phyloP scores from a whole-genome alignment of 2,329 filamentous ascomycete species.

The Tolypocladium album region DNA sequence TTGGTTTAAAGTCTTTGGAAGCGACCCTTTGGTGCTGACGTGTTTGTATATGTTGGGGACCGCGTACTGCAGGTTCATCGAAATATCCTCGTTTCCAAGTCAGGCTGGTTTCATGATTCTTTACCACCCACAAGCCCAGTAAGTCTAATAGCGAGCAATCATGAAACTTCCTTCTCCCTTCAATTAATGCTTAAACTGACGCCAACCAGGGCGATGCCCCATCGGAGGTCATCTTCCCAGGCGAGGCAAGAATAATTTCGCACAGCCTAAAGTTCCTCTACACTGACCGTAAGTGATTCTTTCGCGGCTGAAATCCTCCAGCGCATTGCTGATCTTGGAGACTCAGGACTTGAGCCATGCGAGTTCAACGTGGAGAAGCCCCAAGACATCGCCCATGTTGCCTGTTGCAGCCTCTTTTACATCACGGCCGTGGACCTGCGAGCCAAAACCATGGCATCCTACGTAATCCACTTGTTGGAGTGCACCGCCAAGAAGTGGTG shows the following conservation, averaged over 20 bases:
- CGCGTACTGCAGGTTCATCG: constrained; percentile 21
- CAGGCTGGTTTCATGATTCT: constrained; percentile 21
- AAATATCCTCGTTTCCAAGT: constrained; percentile 19
- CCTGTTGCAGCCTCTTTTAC: constrained; percentile 22
- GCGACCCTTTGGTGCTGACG: constrained; percentile 20
- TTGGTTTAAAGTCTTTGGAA: constrained; percentile 16
- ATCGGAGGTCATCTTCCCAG: constrained; percentile 13
- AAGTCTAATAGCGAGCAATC: constrained; percentile 1
- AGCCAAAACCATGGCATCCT: constrained; percentile 14
- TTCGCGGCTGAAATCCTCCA: background rate
- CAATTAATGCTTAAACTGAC: background rate
- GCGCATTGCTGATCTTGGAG: background rate
- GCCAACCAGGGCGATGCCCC: constrained; percentile 15
- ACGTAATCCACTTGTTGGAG: constrained; percentile 16
- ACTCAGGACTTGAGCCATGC: constrained; percentile 17
- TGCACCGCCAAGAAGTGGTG: constrained; percentile 13
- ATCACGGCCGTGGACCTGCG: constrained; percentile 17
- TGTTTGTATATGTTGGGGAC: constrained; percentile 14
- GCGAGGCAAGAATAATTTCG: constrained; percentile 13
- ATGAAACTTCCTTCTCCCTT: background rate
- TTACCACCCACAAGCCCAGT: constrained; percentile 18
- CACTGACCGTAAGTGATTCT: constrained; percentile 17
- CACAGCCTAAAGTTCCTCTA: constrained; percentile 25
- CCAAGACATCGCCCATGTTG: constrained; percentile 17
- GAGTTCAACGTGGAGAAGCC: constrained; percentile 12